Percentiles rank a stretch among this genome's conserved stretches.
Evolutionary conservation across 148 eudicot genomes (phyloP).

Genomic region (Rhododendron williamsianum): DNA sequence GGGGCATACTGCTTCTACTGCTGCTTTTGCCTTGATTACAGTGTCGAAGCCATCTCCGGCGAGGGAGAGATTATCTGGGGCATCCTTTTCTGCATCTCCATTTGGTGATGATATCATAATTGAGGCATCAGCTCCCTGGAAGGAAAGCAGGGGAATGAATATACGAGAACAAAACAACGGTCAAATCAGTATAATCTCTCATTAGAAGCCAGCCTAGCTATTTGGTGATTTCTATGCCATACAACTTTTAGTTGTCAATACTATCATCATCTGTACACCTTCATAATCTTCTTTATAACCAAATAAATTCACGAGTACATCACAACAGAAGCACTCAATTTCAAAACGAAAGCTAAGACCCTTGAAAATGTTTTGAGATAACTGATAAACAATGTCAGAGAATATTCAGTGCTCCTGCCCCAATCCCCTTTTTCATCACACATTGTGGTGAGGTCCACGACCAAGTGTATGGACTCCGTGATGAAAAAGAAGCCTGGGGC

Average conservation of each 20-base stretch:
- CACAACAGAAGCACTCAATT: not conserved
- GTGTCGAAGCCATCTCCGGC: slow-evolving; percentile 89
- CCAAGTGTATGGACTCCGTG: too few species aligned
- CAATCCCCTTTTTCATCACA: too few species aligned
- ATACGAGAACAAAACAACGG: not conserved
- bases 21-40: slow-evolving; percentile 59
- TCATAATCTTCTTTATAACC: not conserved
- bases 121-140: slow-evolving; percentile 87
- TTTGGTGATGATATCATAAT: slow-evolving; percentile 58
- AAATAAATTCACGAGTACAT: not conserved
- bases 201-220: too few species aligned
- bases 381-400: not conserved
- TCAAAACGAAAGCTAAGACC: not conserved
- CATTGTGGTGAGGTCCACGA: too few species aligned
- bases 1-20: slow-evolving; percentile 72
- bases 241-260: too few species aligned
- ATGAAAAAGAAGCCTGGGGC: too few species aligned
- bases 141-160: not conserved
- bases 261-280: too few species aligned
- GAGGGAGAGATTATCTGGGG: slow-evolving; percentile 53
- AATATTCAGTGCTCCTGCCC: too few species aligned
- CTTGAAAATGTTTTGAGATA: not conserved
- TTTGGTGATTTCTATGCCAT: too few species aligned
- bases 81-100: slow-evolving; percentile 68
- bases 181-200: not conserved